Percentiles rank a stretch among this genome's conserved stretches.
Evolutionary conservation across 2,329 filamentous ascomycete species (phyloP).

Genomic region (Apiospora phragmitis): DNA sequence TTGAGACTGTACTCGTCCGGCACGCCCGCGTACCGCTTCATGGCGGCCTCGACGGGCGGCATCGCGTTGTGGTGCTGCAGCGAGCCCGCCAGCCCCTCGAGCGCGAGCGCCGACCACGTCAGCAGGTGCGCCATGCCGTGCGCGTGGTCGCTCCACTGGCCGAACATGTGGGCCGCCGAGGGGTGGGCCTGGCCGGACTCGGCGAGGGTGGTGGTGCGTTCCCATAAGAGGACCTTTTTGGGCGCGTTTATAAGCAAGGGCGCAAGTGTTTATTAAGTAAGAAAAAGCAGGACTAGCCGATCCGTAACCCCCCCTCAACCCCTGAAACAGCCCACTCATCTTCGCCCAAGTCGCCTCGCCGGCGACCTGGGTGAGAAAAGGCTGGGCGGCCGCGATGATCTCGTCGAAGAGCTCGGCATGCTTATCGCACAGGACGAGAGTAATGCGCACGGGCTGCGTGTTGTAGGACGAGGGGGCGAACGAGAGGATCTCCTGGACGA

Average conservation of each 20-base stretch:
- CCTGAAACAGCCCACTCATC: conserved; percentile 19
- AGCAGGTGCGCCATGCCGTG: conserved; percentile 24
- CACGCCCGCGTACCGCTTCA: conserved; percentile 21
- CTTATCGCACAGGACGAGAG: conserved; percentile 23
- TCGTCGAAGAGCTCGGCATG: conserved; percentile 25
- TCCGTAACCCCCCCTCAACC: conserved; percentile 23
- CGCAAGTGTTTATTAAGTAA: too few species aligned
- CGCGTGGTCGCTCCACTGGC: conserved; percentile 21
- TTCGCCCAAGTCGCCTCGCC: conserved; percentile 22
- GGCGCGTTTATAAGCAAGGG: too few species aligned
- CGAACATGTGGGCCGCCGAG: conserved; percentile 20
- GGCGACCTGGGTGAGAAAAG: conserved; percentile 18
- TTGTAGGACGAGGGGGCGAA: conserved; percentile 27
- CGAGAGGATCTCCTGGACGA: conserved; percentile 25
- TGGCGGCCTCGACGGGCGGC: conserved; percentile 22
- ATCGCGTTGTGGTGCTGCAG: conserved; percentile 26
- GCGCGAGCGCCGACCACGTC: conserved; percentile 25
- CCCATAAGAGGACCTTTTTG: conserved; percentile 29
- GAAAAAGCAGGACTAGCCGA: conserved; percentile 19
- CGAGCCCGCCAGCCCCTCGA: conserved; percentile 27
- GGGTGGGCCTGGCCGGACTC: conserved; percentile 19
- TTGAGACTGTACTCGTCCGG: conserved; percentile 22
- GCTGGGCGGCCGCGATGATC: conserved; percentile 20
- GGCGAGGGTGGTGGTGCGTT: conserved; percentile 21
- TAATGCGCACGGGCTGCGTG: conserved; percentile 24